Evolutionary conservation across 306 rosid genomes (phyloP).

Genomic region (Geum urbanum): DNA sequence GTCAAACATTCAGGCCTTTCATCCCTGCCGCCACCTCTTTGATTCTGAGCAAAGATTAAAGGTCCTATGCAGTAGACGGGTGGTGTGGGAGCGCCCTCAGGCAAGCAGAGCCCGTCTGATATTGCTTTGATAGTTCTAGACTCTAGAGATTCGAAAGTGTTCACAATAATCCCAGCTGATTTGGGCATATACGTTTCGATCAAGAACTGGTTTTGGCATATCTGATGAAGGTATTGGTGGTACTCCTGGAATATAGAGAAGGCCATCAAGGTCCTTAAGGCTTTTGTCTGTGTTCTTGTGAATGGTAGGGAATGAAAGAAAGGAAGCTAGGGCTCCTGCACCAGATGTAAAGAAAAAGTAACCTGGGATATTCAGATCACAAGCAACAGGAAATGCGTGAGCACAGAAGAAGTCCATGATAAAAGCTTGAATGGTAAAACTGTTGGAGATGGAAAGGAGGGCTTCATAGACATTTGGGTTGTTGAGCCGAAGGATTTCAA

Average conservation of each 20-base stretch:
- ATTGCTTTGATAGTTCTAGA: constrained; percentile 21
- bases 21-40: background rate
- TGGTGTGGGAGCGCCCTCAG: constrained; percentile 15
- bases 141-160: constrained; percentile 42
- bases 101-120: constrained; percentile 33
- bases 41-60: constrained; percentile 2
- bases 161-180: constrained; percentile 33
- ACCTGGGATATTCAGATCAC: constrained; percentile 29
- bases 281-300: constrained; percentile 18
- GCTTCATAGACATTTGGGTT: constrained; percentile 9
- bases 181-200: constrained; percentile 17
- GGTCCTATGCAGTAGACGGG: constrained; percentile 43
- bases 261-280: constrained; percentile 15
- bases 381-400: constrained; percentile 16
- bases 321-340: constrained; percentile 12
- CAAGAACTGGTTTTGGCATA: constrained; percentile 24
- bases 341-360: constrained; percentile 36
- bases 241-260: constrained; percentile 24
- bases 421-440: constrained; percentile 27
- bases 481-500: constrained; percentile 21
- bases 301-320: constrained; percentile 18
- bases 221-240: constrained; percentile 16
- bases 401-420: constrained; percentile 41
- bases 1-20: constrained; percentile 30
- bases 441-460: constrained; percentile 20